A percentile compares a stretch with the other conserved stretches of the same genome.
Evolutionary conservation across 1,284 basidiomycete genomes (phyloP).

Genomic region (Stereum hirsutum): DNA sequence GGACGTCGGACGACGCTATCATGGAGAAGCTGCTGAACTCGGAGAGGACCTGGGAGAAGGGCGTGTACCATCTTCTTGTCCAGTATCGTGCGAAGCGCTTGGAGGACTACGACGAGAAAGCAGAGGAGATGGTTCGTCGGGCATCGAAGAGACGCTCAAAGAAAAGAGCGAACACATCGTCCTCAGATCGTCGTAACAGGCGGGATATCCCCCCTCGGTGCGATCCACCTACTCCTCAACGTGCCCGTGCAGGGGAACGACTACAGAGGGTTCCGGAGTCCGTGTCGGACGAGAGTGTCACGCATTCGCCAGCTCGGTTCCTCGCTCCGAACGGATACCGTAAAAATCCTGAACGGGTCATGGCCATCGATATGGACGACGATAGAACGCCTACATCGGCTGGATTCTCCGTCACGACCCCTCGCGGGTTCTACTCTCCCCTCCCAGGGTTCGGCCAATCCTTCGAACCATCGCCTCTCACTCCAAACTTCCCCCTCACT

Average conservation of each 20-base stretch:
- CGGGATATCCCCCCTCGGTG: slow-evolving; percentile 7
- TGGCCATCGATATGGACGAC: neutral
- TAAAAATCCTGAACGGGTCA: too few relatives aligned
- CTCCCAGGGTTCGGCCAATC: slow-evolving; percentile 1
- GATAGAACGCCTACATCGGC: neutral
- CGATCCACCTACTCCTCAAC: slow-evolving; percentile 13
- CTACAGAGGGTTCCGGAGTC: neutral
- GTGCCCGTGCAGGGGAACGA: slow-evolving; percentile 5
- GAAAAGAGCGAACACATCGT: neutral
- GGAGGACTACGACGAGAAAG: slow-evolving; percentile 59
- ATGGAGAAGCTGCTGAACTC: slow-evolving; percentile 52
- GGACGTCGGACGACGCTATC: slow-evolving; percentile 63
- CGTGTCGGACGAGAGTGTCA: neutral
- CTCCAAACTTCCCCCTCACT: slow-evolving; percentile 11
- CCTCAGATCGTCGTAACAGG: slow-evolving; percentile 1
- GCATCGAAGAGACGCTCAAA: slow-evolving; percentile 23
- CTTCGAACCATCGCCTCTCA: slow-evolving; percentile 9
- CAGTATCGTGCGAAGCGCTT: slow-evolving; percentile 69
- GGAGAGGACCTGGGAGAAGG: slow-evolving; percentile 86
- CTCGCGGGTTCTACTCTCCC: slow-evolving; percentile 10
- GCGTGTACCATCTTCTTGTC: slow-evolving; percentile 80
- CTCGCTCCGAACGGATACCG: too few relatives aligned
- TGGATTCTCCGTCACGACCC: slow-evolving; percentile 7
- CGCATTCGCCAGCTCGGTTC: neutral
- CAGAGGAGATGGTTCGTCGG: slow-evolving; percentile 23